Evolutionary conservation across 2,329 filamentous ascomycete genomes (phyloP), one percentile per base, ranked within the genome.

Genomic region (Sclerotinia nivalis): DNA sequence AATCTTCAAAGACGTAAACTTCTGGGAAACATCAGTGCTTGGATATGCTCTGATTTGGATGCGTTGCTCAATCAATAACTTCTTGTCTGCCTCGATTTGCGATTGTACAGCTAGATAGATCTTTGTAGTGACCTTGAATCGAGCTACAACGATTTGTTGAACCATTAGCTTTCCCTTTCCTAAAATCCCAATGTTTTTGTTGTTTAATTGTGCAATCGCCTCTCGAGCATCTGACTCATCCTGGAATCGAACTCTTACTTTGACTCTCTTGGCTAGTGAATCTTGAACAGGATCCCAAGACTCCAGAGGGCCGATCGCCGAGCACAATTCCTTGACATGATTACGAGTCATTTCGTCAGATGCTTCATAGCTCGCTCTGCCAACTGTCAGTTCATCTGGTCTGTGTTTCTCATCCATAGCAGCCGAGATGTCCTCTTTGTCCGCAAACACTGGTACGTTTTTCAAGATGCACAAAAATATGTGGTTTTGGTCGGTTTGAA

Each of bases 211-310:
- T n/a, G 58, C 69, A 2, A 74, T 77, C 0, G 80, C 82, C 13
- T 78, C 72, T 55, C 73, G 73, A 0, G 83, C 83, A 52, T 82
- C 77, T 0, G 74, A 74, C 62, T 82, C 80, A 1, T 80, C 73
- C 5, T 74, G 28, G 58, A 84, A 85, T 2, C 75, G 74, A 1
- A 80, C 82, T 20, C 76, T 78, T 0, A 79, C 82, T 71, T 82
- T 82, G 25, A 80, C 70, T 56, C 49, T 59, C 15, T 52, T 68
- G 20, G 60, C 22, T 25, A 8, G 22, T 15, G 22, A 22, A 12
- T 40, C 22, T 40, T 40, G 47, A 13, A 64, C 31, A 40, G 47
- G 60, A 22, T 64, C 47, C 60, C 60, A 64, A 13, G 22, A 40
- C 22, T 50, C 45, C 8, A 64, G 22, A 25, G 45, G 45, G 31